Evolutionary conservation across 78 protist genomes (phyloP), one percentile per base, ranked within the genome.

Genomic region (Planoprotostelium fungivorum): DNA sequence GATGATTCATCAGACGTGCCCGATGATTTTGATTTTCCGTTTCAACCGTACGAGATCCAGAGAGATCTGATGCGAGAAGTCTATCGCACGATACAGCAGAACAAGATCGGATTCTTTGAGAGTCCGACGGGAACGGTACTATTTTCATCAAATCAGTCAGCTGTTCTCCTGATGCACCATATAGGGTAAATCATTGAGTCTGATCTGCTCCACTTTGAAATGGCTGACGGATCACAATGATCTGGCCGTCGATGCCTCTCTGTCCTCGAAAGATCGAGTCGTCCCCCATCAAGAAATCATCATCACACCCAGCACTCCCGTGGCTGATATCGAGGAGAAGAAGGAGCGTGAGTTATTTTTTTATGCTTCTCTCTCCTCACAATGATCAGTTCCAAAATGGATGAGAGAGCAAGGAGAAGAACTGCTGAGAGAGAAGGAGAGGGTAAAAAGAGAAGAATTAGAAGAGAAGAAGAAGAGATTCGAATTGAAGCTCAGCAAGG

Each of bases 51-150:
- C 88, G 37, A 0, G 28, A 9, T 84, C 23, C 96, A 94, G 84
- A 28, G 87, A 36, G 91, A 88, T 1, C 16, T 51, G 31, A 51
- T 51, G 73, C 5, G 5, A 25, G 73, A 51, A 51, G 73, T 51
- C 73, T 51, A 51, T 51, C 73, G 73, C 73, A 51, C 73, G 16
- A 51, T 51, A 51, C 31, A 51, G 38, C 16, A 0, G 73, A 85
- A 94, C 35, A 34, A 73, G 36, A 29, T 95, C 35, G 97, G 96
- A 34, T n/a, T 96, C 29, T 88, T 96, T 9, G 95, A 95, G 86
- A 35, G 86, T 29, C 96, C 96, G 10, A 94, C 96, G 1, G 96
- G 96, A 23, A 94, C 96, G 37, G 95, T 90, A 5, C 28, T 39
- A 28, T 39, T 29, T 88, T 5, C 0, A 1, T 88, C 28, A 63